These are phyloP conservation scores for Aotearoamyces nothofagi DNA, from an alignment of 2,329 filamentous ascomycete species.

Conservation along the genomic window DNA sequence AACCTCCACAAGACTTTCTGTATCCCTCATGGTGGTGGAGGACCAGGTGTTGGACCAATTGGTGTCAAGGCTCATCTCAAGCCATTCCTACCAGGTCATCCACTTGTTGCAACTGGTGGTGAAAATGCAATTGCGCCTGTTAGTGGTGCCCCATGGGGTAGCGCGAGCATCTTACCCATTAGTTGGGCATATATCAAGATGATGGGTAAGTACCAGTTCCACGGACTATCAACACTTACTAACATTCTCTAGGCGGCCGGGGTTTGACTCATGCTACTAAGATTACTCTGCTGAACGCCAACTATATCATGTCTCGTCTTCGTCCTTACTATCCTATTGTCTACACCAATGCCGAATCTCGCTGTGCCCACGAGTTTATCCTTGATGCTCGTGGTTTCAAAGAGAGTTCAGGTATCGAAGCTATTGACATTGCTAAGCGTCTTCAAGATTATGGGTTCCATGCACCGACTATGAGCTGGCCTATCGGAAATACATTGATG, in stretches of 20 bases:
- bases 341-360: constrained; percentile 80
- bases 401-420: constrained; percentile 69
- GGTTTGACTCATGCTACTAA: constrained; percentile 83
- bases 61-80: constrained; percentile 73
- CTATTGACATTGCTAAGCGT: constrained; percentile 90
- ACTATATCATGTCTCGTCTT: constrained; percentile 85
- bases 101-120: constrained; percentile 39
- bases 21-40: constrained; percentile 89
- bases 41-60: constrained; percentile 86
- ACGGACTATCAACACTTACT: constrained; percentile 5
- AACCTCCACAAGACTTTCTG: constrained; percentile 99
- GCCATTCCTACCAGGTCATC: constrained; percentile 57
- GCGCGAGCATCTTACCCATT: constrained; percentile 84
- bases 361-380: constrained; percentile 96
- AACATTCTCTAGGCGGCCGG: constrained; percentile 29
- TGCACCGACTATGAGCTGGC: constrained; percentile 94
- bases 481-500: constrained; percentile 90
- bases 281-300: constrained; percentile 87
- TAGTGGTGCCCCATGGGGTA: constrained; percentile 73
- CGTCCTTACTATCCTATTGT: constrained; percentile 77
- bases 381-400: constrained; percentile 78
- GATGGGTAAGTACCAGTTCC: constrained; percentile 49
- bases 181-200: constrained; percentile 91
- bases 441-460: constrained; percentile 97
- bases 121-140: constrained; percentile 51